Conservation (phyloP, 805 yeast genomes). For the Saccharomycopsis vini region DNA sequence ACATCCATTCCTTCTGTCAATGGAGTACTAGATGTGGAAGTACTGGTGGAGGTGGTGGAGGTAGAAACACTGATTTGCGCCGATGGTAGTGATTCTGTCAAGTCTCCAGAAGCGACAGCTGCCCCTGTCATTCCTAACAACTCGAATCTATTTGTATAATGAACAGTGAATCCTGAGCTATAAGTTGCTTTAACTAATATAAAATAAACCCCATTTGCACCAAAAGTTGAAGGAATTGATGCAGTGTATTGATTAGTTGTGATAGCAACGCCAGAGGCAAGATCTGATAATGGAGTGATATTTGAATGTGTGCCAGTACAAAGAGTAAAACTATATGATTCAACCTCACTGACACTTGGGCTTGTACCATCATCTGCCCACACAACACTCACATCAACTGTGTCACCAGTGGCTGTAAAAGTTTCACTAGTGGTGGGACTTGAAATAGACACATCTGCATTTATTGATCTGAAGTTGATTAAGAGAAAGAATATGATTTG, state of each 20-base stretch:
- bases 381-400: constrained; percentile 24
- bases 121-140: constrained; percentile 70
- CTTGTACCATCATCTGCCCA: constrained; percentile 51
- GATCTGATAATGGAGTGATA: constrained; percentile 26
- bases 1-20: constrained; percentile 34
- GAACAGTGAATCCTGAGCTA: constrained; percentile 43
- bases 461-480: no score
- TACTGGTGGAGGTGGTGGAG: constrained; percentile 26
- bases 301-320: constrained; percentile 61
- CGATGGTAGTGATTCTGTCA: constrained; percentile 33
- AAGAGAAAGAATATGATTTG: no score
- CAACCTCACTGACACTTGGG: constrained; percentile 39
- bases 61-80: constrained; percentile 27
- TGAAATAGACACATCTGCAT: constrained; percentile 25
- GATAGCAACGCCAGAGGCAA: constrained; percentile 27
- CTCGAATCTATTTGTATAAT: constrained; percentile 58
- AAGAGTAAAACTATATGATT: constrained; percentile 42
- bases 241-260: constrained; percentile 31
- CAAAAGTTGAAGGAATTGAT: constrained; percentile 33
- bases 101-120: constrained; percentile 38
- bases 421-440: constrained; percentile 21
- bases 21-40: no score
- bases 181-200: constrained; percentile 54
- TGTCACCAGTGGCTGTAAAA: constrained; percentile 23
- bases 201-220: constrained; percentile 60